A percentile compares a stretch with the other conserved stretches of the same genome.
Evolutionary conservation across 495 filamentous ascomycete species (phyloP).

Genomic region (Choiromyces venosus): DNA sequence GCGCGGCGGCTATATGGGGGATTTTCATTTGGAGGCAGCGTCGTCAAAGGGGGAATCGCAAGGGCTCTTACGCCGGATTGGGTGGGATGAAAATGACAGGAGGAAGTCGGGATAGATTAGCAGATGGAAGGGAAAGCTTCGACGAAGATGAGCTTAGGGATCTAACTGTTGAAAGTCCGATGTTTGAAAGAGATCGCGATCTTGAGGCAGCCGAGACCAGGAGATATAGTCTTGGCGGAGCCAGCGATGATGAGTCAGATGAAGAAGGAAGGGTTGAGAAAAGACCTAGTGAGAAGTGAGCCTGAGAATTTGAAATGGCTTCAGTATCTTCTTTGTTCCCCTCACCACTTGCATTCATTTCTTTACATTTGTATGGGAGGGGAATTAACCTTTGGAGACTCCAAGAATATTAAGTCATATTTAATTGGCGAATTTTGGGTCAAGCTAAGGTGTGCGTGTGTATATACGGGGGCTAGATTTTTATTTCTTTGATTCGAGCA

Average conservation of each 20-base stretch:
- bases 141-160: constrained; percentile 84
- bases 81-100: constrained; percentile 38
- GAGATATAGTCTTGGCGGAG: constrained; percentile 57
- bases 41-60: constrained; percentile 48
- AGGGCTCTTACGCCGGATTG: constrained; percentile 35
- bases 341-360: neutral
- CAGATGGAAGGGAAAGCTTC: constrained; percentile 56
- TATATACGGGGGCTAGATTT: neutral
- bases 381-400: neutral
- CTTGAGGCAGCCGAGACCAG: constrained; percentile 42
- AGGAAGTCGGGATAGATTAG: constrained; percentile 49
- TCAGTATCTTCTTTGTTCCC: neutral
- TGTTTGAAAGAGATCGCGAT: constrained; percentile 33
- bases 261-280: constrained; percentile 26
- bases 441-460: neutral
- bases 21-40: constrained; percentile 80
- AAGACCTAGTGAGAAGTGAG: constrained; percentile 6
- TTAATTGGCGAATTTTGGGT: neutral
- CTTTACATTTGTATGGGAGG: neutral
- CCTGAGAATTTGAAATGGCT: neutral
- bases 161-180: constrained; percentile 53
- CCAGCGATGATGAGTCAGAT: constrained; percentile 46
- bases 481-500: neutral
- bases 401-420: neutral
- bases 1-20: constrained; percentile 72